Evolutionary conservation across 164 flowering plant species (phyloP).

Genomic region (Tetrastigma voinierianum): DNA sequence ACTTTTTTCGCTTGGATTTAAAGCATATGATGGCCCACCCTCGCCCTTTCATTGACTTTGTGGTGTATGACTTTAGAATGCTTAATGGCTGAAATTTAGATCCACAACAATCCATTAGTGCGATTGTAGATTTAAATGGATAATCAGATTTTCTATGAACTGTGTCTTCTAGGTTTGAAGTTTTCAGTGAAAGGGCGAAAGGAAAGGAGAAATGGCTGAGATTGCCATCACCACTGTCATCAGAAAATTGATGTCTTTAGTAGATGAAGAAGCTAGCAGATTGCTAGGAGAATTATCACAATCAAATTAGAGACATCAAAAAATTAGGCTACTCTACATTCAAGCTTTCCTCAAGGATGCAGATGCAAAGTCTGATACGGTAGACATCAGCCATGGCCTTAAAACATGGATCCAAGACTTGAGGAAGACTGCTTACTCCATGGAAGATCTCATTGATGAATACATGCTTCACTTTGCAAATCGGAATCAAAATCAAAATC

Average conservation of each 20-base stretch:
- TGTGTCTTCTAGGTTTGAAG: no score
- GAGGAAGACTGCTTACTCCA: constrained; percentile 4
- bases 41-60: no score
- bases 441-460: constrained; percentile 18
- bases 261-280: background rate
- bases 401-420: constrained; percentile 19
- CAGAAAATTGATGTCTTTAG: background rate
- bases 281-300: constrained; percentile 2
- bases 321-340: background rate
- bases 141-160: no score
- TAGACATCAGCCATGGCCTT: background rate
- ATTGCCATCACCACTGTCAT: background rate
- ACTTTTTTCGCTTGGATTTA: no score
- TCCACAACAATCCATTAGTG: no score
- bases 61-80: no score
- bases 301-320: background rate
- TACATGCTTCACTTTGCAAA: constrained; percentile 6
- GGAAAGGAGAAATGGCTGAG: constrained; percentile 1
- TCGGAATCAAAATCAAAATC: no score
- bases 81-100: no score
- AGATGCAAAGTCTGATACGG: constrained; percentile 2
- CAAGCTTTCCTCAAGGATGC: constrained; percentile 13
- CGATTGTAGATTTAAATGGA: no score
- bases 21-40: no score
- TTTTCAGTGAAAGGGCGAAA: no score